Evolutionary conservation across 2,329 filamentous ascomycete species (phyloP).

Genomic region (Cercospora canescens): DNA sequence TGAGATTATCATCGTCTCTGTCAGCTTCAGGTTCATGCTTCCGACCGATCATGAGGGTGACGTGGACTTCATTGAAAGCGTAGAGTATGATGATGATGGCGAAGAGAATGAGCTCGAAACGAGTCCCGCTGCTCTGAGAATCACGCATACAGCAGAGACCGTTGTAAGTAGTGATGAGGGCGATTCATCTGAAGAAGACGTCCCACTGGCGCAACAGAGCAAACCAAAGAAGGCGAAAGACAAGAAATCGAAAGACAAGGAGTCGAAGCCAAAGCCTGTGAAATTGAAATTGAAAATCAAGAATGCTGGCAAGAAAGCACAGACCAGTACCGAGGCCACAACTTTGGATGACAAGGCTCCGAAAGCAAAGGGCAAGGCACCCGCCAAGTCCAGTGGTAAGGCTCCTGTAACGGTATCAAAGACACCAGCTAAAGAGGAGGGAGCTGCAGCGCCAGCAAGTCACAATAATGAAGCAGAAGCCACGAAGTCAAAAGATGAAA

Average conservation of each 20-base stretch:
- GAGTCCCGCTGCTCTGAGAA: constrained; percentile 37
- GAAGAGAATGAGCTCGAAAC: constrained; percentile 27
- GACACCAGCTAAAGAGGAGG: constrained; percentile 2
- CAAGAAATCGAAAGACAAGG: constrained; percentile 13
- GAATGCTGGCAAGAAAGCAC: constrained; percentile 15
- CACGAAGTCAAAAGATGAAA: constrained; percentile 26
- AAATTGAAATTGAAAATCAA: constrained; percentile 20
- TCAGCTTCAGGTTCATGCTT: constrained; percentile 68
- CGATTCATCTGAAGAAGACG: constrained; percentile 37
- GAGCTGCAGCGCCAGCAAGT: background rate
- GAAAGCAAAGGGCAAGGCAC: constrained; percentile 10
- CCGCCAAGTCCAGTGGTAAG: constrained; percentile 11
- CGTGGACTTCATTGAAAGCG: constrained; percentile 27
- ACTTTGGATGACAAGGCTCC: constrained; percentile 8
- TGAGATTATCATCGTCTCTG: constrained; percentile 69
- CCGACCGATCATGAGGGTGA: constrained; percentile 62
- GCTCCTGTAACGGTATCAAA: constrained; percentile 10
- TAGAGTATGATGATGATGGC: constrained; percentile 50
- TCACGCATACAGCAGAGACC: constrained; percentile 52
- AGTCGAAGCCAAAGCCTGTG: constrained; percentile 17
- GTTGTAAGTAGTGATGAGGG: constrained; percentile 52
- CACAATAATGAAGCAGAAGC: constrained; percentile 8
- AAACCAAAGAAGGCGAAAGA: constrained; percentile 9
- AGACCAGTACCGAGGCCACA: background rate
- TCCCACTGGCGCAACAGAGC: constrained; percentile 8